Percentiles rank a stretch among this genome's conserved stretches.
phyloP scores from a whole-genome alignment of 2,329 filamentous ascomycete genomes.

The Fusarium secorum region DNA sequence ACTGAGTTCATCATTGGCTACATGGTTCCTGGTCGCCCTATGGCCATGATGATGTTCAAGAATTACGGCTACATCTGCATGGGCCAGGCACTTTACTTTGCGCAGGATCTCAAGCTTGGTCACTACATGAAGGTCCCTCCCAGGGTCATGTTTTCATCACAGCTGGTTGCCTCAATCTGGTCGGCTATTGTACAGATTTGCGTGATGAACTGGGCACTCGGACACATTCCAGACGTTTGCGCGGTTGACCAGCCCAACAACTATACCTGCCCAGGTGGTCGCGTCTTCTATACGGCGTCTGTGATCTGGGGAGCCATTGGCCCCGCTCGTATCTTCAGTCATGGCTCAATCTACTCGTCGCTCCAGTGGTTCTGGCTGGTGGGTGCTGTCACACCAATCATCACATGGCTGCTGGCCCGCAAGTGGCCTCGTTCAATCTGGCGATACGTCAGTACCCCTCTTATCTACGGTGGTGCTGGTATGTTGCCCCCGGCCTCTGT shows the following conservation, averaged over 20 bases:
- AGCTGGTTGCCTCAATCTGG: conserved; percentile 67
- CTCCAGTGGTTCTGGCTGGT: conserved; percentile 77
- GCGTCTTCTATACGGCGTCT: conserved; percentile 72
- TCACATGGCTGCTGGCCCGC: conserved; percentile 70
- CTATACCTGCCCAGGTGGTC: conserved; percentile 64
- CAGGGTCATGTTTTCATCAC: conserved; percentile 67
- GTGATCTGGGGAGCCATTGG: conserved; percentile 79
- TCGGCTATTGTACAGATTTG: conserved; percentile 68
- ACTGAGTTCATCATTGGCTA: conserved; percentile 79
- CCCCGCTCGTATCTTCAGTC: conserved; percentile 72
- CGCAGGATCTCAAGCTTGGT: conserved; percentile 71
- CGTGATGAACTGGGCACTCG: conserved; percentile 73
- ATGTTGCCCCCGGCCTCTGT: conserved; percentile 74
- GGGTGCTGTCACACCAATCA: conserved; percentile 67
- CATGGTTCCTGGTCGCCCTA: conserved; percentile 73
- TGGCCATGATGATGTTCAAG: conserved; percentile 82
- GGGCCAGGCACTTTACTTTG: conserved; percentile 70
- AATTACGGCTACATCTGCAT: conserved; percentile 76
- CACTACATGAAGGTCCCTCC: conserved; percentile 74
- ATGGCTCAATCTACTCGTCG: conserved; percentile 66
- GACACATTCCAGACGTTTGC: conserved; percentile 69
- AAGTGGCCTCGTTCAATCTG: conserved; percentile 67
- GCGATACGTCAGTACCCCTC: conserved; percentile 72
- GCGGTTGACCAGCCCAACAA: conserved; percentile 59
- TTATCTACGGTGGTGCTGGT: conserved; percentile 72